phyloP scores from a whole-genome alignment of 805 yeast species.

The Candida stauntonica region DNA sequence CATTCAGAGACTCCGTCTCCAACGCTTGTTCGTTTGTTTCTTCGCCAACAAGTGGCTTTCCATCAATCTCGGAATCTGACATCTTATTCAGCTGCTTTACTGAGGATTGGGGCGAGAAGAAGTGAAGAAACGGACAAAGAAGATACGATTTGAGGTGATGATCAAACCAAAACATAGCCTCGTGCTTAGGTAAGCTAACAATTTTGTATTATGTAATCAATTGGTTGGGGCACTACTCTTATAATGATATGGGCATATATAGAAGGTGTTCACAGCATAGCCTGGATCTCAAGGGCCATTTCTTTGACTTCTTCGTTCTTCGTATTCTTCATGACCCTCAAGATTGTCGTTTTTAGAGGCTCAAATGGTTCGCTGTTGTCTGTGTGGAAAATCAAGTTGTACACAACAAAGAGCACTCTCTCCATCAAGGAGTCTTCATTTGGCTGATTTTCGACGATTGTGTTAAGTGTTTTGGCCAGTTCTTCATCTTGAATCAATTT shows the following conservation, averaged over 20 bases:
- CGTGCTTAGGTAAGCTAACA: too few species aligned
- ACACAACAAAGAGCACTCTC: constrained; percentile 31
- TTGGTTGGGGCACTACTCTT: not conserved
- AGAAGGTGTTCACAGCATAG: constrained; percentile 5
- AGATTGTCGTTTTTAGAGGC: not conserved
- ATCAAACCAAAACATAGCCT: too few species aligned
- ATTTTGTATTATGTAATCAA: not conserved
- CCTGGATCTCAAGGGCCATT: constrained; percentile 15
- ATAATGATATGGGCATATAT: not conserved
- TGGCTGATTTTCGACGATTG: constrained; percentile 26
- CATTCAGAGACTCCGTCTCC: not conserved
- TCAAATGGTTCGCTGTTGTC: constrained; percentile 18
- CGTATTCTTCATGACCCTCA: not conserved
- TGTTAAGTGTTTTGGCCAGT: constrained; percentile 25
- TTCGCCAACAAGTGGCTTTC: too few species aligned
- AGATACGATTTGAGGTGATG: too few species aligned
- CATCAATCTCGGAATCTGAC: too few species aligned
- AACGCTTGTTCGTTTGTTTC: not conserved
- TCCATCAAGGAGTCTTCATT: constrained; percentile 29
- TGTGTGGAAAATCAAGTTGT: constrained; percentile 21
- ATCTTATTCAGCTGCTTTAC: too few species aligned
- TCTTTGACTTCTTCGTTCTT: constrained; percentile 12
- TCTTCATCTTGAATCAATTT: constrained; percentile 26
- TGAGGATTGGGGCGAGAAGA: too few species aligned
- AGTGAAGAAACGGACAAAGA: too few species aligned